phyloP scores from a whole-genome alignment of 176 grass and related monocot genomes.

The Cymbopogon citratus region DNA sequence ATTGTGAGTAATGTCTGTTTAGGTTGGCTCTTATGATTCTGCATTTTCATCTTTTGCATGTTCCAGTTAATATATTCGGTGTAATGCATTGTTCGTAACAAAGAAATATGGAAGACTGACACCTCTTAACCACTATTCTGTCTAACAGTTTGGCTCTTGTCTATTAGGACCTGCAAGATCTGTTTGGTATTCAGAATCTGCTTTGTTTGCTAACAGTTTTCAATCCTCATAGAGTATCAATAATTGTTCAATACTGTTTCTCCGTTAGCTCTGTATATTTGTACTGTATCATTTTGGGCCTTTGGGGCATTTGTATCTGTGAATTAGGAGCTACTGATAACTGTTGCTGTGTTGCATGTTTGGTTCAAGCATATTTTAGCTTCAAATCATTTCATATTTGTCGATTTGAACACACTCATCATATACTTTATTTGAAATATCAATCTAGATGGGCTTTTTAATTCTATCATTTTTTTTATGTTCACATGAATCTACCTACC shows the following conservation, averaged over 20 bases:
- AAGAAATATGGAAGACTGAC: not conserved
- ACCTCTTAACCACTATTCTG: not conserved
- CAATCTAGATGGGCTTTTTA: not conserved
- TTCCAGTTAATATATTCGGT: not conserved
- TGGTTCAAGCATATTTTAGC: not conserved
- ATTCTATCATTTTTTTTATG: not conserved
- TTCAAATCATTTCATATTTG: not conserved
- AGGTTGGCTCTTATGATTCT: not conserved
- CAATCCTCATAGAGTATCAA: not conserved
- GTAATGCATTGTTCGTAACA: not conserved
- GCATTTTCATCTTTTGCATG: conserved; percentile 10
- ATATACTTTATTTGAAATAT: not conserved
- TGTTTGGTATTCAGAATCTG: not conserved
- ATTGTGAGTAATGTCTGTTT: conserved; percentile 48
- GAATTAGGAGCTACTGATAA: not conserved
- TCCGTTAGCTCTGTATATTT: not conserved
- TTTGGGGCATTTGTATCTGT: not conserved
- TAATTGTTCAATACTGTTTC: not conserved
- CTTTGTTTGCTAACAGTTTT: not conserved
- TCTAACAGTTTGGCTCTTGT: not conserved
- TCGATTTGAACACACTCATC: not conserved
- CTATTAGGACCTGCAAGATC: not conserved
- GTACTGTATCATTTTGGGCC: not conserved
- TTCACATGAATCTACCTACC: not conserved
- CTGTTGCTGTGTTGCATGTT: not conserved